Evolutionary conservation across 208 protist species (phyloP), one percentile per base, ranked within the genome.

Genomic region (Hexamita inflata): DNA sequence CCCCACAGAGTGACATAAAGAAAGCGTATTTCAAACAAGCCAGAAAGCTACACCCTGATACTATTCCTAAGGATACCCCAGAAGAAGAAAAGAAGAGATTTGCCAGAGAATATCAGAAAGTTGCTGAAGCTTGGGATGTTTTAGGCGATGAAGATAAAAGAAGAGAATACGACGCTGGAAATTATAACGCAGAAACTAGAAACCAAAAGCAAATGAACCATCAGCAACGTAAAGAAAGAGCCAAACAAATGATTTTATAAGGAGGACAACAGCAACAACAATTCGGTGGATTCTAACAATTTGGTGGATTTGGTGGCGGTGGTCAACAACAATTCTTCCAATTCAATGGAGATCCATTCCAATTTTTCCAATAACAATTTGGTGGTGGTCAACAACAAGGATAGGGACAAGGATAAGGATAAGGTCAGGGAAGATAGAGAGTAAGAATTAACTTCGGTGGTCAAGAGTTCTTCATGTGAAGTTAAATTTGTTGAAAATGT

Each of bases 51-150:
- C 60, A 66, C 30, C 60, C 60, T 19, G 60, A 66, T 30, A 24
- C 13, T 19, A 66, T 30, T n/a, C 60, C 60, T 38, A 30, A 15
- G 15, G 60, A 66, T 66, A 30, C 60, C 15, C 15, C 29, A 40
- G 29, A n/a, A 15, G 60, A 66, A 30, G 60, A 66, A 34, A n/a
- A 38, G 29, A 34, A 15, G 15, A 30, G 13, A 66, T 30, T 15
- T 13, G 24, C 15, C 24, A 15, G 60, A n/a, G 15, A 38, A 19
- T 66, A 38, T 34, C 60, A 66, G 30, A 15, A 30, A 38, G 30
- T 66, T 66, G 60, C 60, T 38, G 60, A 66, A 38, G 60, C 60
- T 66, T 66, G 60, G 60, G 15, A 15, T n/a, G 60, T 66, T 38
- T 30, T 66, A 38, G 30, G 60, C 29, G 60, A 66, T 34, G 60